Evolutionary conservation across 148 eudicot genomes (phyloP).

Genomic region (Dysphania ambrosioides): DNA sequence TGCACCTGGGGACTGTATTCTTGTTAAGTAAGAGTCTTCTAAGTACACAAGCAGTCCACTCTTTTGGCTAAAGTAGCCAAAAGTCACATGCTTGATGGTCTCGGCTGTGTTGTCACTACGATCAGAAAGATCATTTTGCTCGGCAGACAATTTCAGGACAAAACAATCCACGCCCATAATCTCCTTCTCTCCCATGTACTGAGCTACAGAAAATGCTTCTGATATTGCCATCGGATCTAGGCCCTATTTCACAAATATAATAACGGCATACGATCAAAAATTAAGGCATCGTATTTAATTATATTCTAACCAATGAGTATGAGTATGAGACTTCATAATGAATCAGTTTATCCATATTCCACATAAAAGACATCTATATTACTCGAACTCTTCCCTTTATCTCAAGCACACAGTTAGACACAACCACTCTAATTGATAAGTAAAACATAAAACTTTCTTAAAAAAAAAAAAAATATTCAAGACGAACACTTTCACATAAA

Average conservation of each 20-base stretch:
- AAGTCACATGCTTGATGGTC: conserved; percentile 82
- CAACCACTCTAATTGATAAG: too few species aligned
- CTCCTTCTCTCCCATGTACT: conserved; percentile 86
- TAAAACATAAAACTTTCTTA: background rate
- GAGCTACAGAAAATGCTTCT: conserved; percentile 68
- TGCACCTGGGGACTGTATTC: conserved; percentile 78
- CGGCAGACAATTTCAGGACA: conserved; percentile 67
- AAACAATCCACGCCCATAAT: conserved; percentile 65
- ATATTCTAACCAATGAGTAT: background rate
- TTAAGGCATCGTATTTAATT: background rate
- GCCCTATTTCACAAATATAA: conserved; percentile 51
- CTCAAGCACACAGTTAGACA: too few species aligned
- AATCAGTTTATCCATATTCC: too few species aligned
- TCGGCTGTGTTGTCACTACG: conserved; percentile 84
- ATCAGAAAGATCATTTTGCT: conserved; percentile 62
- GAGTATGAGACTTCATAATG: background rate
- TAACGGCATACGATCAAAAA: background rate
- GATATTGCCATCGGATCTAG: conserved; percentile 81
- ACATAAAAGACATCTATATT: too few species aligned
- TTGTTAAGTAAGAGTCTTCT: conserved; percentile 87
- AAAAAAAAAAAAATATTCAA: too few species aligned
- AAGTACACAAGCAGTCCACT: conserved; percentile 72
- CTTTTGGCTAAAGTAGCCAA: conserved; percentile 91
- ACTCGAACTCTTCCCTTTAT: too few species aligned
- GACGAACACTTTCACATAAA: background rate